phyloP scores from a whole-genome alignment of 352 stramenopile genomes.

The Phytophthora syringae region DNA sequence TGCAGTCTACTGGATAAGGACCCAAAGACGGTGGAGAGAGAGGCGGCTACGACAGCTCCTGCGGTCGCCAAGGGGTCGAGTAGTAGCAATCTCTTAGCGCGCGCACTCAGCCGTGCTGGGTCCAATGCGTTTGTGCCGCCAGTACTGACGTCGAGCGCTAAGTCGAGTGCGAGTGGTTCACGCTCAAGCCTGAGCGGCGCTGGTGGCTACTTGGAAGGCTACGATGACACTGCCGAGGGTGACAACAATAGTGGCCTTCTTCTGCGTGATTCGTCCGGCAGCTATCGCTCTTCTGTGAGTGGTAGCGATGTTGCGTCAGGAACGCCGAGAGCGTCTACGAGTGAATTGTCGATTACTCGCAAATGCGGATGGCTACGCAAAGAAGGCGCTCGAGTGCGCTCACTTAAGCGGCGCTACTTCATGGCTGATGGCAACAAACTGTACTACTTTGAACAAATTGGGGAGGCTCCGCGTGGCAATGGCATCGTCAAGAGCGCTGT shows the following conservation, averaged over 20 bases:
- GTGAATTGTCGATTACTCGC: slow-evolving; percentile 13
- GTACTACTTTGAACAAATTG: slow-evolving; percentile 70
- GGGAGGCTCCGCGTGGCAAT: slow-evolving; percentile 57
- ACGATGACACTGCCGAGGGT: slow-evolving; percentile 21
- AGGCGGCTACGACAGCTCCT: slow-evolving; percentile 7
- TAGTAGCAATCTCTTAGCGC: slow-evolving; percentile 32
- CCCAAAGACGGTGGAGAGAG: slow-evolving; percentile 32
- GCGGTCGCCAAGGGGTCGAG: slow-evolving; percentile 16
- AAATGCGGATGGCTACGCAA: slow-evolving; percentile 86
- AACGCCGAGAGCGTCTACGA: slow-evolving; percentile 19
- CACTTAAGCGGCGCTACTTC: slow-evolving; percentile 83
- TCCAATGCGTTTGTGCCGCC: slow-evolving; percentile 30
- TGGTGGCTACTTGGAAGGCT: slow-evolving; percentile 35
- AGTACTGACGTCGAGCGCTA: slow-evolving; percentile 13
- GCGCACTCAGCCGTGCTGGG: slow-evolving; percentile 39
- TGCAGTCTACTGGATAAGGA: slow-evolving; percentile 63
- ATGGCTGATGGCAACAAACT: slow-evolving; percentile 61
- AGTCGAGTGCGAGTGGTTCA: slow-evolving; percentile 13
- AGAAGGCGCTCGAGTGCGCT: slow-evolving; percentile 73
- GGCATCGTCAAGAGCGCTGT: slow-evolving; percentile 59
- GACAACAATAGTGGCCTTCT: slow-evolving; percentile 20
- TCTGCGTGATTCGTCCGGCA: slow-evolving; percentile 20
- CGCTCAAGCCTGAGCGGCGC: slow-evolving; percentile 29
- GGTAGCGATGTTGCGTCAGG: slow-evolving; percentile 5
- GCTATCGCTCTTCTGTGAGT: slow-evolving; percentile 2